Percentiles rank a stretch among this genome's conserved stretches.
Conservation (phyloP, 306 rosid species). For the Vicia sativa region DNA sequence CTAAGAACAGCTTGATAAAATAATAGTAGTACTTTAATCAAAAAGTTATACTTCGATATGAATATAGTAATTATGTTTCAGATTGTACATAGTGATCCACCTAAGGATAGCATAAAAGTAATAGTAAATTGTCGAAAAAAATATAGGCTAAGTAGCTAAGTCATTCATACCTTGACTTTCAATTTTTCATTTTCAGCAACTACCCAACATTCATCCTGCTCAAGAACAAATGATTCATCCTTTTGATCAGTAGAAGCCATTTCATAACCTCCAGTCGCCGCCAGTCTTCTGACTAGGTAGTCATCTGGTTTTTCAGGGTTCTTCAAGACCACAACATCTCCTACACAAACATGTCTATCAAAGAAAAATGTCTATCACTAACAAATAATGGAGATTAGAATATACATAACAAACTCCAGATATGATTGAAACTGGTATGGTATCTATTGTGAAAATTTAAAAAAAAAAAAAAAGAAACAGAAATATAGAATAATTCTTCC, state of each 20-base stretch:
- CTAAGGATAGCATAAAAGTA: constrained; percentile 15
- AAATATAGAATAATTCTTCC: too few relatives aligned
- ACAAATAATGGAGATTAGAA: constrained; percentile 33
- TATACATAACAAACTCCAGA: constrained; percentile 23
- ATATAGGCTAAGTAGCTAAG: constrained; percentile 12
- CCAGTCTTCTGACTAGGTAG: constrained; percentile 81
- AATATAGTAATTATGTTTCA: constrained; percentile 14
- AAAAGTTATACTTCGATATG: constrained; percentile 2
- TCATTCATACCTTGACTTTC: constrained; percentile 71
- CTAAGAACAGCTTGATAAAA: constrained; percentile 18
- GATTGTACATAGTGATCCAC: constrained; percentile 24
- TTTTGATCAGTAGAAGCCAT: constrained; percentile 82
- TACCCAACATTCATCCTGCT: constrained; percentile 91
- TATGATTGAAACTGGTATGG: neutral
- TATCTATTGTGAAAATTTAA: too few relatives aligned
- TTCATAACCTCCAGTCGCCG: constrained; percentile 91
- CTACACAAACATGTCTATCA: constrained; percentile 82
- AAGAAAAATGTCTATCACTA: constrained; percentile 44
- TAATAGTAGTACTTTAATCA: constrained; percentile 18
- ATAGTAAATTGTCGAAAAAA: neutral
- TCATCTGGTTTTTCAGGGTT: constrained; percentile 70
- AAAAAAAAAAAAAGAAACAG: too few relatives aligned
- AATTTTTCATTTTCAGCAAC: constrained; percentile 78
- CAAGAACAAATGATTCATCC: constrained; percentile 80
- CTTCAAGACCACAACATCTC: constrained; percentile 91